Percentiles rank a stretch among this genome's conserved stretches.
Evolutionary conservation across 495 filamentous ascomycete species (phyloP).

Genomic region (Amphirosellinia nigrospora): DNA sequence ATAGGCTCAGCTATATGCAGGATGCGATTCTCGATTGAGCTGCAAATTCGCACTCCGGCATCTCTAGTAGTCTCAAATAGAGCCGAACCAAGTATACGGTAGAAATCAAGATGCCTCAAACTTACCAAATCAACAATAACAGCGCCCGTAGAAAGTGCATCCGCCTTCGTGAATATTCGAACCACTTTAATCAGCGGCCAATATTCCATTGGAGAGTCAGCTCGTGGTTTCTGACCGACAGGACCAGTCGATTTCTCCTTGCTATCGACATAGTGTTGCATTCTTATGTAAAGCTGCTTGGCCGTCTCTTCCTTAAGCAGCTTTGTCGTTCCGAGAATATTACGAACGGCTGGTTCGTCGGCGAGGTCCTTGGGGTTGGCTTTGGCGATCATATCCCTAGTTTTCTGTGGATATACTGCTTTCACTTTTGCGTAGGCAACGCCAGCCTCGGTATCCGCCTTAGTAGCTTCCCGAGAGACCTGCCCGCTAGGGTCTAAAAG

Average conservation of each 20-base stretch:
- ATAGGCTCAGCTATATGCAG: background rate
- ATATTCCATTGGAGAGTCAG: constrained; percentile 51
- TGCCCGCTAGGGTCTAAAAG: constrained; percentile 53
- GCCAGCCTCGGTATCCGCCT: constrained; percentile 58
- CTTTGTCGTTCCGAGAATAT: constrained; percentile 56
- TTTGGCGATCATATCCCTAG: constrained; percentile 54
- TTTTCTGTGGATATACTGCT: constrained; percentile 65
- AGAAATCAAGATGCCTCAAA: constrained; percentile 3
- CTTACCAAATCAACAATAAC: constrained; percentile 68
- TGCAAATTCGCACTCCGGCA: background rate
- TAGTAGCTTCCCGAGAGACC: constrained; percentile 50
- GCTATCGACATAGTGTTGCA: constrained; percentile 45
- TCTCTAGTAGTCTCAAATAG: background rate
- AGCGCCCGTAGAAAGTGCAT: constrained; percentile 63
- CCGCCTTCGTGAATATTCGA: constrained; percentile 62
- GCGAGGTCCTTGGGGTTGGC: constrained; percentile 48
- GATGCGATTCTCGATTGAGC: background rate
- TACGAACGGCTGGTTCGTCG: constrained; percentile 40
- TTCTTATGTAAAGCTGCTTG: constrained; percentile 32
- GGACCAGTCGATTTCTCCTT: constrained; percentile 33
- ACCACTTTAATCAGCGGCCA: constrained; percentile 75
- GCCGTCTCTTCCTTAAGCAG: constrained; percentile 43
- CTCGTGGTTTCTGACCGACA: constrained; percentile 31
- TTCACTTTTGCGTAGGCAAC: constrained; percentile 69
- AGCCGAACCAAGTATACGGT: background rate